phyloP scores from a whole-genome alignment of 2,329 filamentous ascomycete species.

The Apiospora rasikravindrae region DNA sequence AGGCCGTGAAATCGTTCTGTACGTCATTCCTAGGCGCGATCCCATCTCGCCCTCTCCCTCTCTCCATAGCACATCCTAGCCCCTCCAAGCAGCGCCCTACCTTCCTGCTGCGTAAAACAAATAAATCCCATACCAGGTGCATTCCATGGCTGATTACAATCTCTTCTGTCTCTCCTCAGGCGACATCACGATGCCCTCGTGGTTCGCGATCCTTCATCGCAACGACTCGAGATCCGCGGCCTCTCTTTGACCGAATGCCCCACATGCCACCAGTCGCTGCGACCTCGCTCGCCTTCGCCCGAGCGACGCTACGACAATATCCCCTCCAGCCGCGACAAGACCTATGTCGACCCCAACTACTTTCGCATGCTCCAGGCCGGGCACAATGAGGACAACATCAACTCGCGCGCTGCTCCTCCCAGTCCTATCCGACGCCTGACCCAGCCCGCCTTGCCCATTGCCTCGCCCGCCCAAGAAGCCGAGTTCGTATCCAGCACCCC shows the following conservation, averaged over 20 bases:
- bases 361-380: slow-evolving; percentile 85
- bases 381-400: slow-evolving; percentile 47
- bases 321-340: slow-evolving; percentile 51
- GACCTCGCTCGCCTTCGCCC: slow-evolving; percentile 49
- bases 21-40: slow-evolving; percentile 46
- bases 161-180: slow-evolving; percentile 50
- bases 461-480: slow-evolving; percentile 35
- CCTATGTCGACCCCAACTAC: slow-evolving; percentile 89
- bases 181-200: slow-evolving; percentile 93
- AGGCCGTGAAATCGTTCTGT: slow-evolving; percentile 81
- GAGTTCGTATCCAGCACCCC: slow-evolving; percentile 62
- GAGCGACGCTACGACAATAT: slow-evolving; percentile 54
- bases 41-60: background rate
- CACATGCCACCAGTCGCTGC: slow-evolving; percentile 80
- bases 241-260: slow-evolving; percentile 75
- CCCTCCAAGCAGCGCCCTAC: background rate
- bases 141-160: background rate
- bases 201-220: slow-evolving; percentile 84
- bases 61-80: background rate
- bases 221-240: slow-evolving; percentile 81
- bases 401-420: slow-evolving; percentile 51
- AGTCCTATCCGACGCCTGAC: slow-evolving; percentile 61
- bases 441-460: slow-evolving; percentile 47
- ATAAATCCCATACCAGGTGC: background rate
- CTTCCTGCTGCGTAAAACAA: background rate